Evolutionary conservation across 768 basidiomycete species (phyloP).

Genomic region (Rhizopogon sp.): DNA sequence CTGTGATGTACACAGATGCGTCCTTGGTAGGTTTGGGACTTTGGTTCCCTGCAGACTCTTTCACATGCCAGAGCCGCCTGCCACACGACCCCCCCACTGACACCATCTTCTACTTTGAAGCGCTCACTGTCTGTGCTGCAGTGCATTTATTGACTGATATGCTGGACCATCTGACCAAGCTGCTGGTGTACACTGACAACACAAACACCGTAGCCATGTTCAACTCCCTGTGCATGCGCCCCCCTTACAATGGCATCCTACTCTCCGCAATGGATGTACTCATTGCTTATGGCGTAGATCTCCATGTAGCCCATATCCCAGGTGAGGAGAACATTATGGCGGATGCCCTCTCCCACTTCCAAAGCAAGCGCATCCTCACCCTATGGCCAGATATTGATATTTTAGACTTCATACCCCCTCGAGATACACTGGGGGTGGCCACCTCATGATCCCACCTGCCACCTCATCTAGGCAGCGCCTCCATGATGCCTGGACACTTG

Average conservation of each 20-base stretch:
- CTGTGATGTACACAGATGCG: constrained; percentile 13
- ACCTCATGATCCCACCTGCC: background rate
- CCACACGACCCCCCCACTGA: background rate
- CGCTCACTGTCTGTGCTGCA: constrained; percentile 1
- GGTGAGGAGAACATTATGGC: constrained; percentile 20
- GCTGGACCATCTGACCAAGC: background rate
- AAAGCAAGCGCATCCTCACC: background rate
- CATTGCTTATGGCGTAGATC: constrained; percentile 7
- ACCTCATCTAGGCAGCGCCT: background rate
- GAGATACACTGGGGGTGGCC: constrained; percentile 19
- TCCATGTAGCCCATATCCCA: constrained; percentile 18
- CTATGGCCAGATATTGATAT: background rate
- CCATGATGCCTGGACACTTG: constrained; percentile 26
- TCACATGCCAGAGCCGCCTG: constrained; percentile 14
- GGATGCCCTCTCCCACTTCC: constrained; percentile 3
- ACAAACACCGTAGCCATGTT: constrained; percentile 28
- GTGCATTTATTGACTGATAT: background rate
- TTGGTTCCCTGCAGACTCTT: constrained; percentile 12
- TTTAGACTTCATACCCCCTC: constrained; percentile 16
- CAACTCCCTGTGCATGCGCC: constrained; percentile 9
- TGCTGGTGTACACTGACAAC: constrained; percentile 24
- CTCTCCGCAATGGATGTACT: constrained; percentile 11
- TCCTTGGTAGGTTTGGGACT: constrained; percentile 8
- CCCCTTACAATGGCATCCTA: constrained; percentile 17
- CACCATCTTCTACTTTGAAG: constrained; percentile 25